A percentile compares a stretch with the other conserved stretches of the same genome.
Conservation (phyloP, 2,329 filamentous ascomycete genomes). For the Magnaporthiopsis incrustans region DNA sequence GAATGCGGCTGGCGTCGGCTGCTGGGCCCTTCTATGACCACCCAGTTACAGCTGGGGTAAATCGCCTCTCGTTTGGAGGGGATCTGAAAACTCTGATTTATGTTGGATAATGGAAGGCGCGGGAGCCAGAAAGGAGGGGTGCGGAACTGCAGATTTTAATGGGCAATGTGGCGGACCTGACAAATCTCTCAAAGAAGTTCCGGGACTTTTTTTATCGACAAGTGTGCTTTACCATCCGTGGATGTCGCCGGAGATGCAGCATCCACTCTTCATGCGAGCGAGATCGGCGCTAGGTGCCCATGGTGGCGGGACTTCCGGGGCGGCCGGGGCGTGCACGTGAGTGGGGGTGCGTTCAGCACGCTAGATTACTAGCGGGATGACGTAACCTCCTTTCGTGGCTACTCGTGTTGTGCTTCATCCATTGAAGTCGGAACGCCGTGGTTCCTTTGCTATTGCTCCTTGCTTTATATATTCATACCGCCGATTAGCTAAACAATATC, state of each 20-base stretch:
- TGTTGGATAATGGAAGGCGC: background rate
- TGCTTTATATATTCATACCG: too few relatives aligned
- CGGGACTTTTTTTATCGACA: background rate
- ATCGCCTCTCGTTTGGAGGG: background rate
- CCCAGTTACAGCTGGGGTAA: background rate
- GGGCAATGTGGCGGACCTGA: background rate
- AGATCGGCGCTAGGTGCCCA: background rate
- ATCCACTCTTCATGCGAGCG: background rate
- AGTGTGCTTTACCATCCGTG: background rate
- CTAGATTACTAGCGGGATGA: background rate
- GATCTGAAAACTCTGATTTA: background rate
- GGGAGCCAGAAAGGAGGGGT: background rate
- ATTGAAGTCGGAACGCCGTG: background rate
- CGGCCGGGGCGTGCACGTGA: background rate
- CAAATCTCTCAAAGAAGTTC: background rate
- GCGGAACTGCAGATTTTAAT: background rate
- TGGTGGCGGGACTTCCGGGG: background rate
- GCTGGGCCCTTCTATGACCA: too few relatives aligned
- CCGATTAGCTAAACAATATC: too few relatives aligned
- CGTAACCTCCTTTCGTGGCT: background rate
- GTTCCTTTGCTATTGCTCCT: too few relatives aligned
- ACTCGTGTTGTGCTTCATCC: background rate
- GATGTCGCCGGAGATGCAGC: background rate
- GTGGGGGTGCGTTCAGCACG: background rate
- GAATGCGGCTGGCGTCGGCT: background rate